Percentiles rank a stretch among this genome's conserved stretches.
Evolutionary conservation across 2,329 filamentous ascomycete species (phyloP).

Genomic region (Penicillium glabrum): DNA sequence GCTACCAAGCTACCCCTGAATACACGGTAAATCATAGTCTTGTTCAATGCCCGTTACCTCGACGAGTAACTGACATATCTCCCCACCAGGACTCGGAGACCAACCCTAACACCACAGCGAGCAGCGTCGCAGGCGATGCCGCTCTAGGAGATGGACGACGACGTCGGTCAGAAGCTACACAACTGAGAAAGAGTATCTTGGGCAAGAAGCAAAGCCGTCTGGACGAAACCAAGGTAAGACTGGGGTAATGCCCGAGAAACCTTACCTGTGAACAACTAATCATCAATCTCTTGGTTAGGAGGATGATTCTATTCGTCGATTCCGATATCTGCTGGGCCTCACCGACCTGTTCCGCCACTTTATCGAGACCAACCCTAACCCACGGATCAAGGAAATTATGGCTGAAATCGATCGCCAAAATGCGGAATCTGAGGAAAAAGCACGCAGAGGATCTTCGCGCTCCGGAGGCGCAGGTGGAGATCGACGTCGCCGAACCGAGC

Average conservation of each 20-base stretch:
- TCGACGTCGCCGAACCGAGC: slow-evolving; percentile 83
- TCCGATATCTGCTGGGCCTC: slow-evolving; percentile 89
- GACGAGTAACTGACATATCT: background rate
- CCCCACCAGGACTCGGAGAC: slow-evolving; percentile 60
- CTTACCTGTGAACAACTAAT: slow-evolving; percentile 11
- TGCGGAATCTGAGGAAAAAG: slow-evolving; percentile 65
- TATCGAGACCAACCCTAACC: slow-evolving; percentile 95
- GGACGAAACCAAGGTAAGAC: slow-evolving; percentile 81
- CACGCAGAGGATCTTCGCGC: slow-evolving; percentile 72
- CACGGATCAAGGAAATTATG: slow-evolving; percentile 91
- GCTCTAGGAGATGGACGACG: slow-evolving; percentile 72
- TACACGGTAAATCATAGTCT: slow-evolving; percentile 51
- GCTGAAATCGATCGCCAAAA: slow-evolving; percentile 93
- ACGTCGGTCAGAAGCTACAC: slow-evolving; percentile 80
- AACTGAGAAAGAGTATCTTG: slow-evolving; percentile 87
- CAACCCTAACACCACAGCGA: slow-evolving; percentile 69
- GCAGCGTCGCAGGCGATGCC: slow-evolving; percentile 78
- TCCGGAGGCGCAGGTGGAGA: slow-evolving; percentile 81
- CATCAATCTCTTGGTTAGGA: slow-evolving; percentile 58
- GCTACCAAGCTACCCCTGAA: slow-evolving; percentile 60
- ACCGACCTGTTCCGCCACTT: slow-evolving; percentile 98
- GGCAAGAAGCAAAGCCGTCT: slow-evolving; percentile 92
- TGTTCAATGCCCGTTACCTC: background rate
- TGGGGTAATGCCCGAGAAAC: background rate
- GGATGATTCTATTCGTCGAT: slow-evolving; percentile 90